Evolutionary conservation across 1,284 basidiomycete species (phyloP), one percentile per base, ranked within the genome.

Genomic region (Sporisorium iseilematis-ciliati): DNA sequence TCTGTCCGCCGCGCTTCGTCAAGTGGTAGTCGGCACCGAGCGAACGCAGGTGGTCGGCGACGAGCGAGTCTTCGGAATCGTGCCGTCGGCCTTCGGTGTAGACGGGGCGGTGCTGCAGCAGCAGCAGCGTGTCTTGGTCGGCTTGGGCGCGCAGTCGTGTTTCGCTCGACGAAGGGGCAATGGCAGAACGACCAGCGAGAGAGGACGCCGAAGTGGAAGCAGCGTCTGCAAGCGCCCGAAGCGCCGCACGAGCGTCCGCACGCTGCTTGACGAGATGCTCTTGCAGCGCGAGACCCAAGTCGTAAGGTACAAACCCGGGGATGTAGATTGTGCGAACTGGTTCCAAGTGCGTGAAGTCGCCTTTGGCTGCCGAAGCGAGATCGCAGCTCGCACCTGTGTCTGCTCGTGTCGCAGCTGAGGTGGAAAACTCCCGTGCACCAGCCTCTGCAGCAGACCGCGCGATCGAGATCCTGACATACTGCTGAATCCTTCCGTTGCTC

Each of bases 11-110:
- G 65, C 97, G 89, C 70, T 91, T 89, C 2, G 95, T 92, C 35
- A 90, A 87, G 42, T 92, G 89, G 83, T 96, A 96, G 82, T 96
- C 93, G 0, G 96, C 95, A 18, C 95, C 94, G 25, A 94, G 88
- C 16, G 87, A 87, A 10, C 88, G 89, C 29, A 97, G 88, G 52
- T 92, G 90, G 41, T 86, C 82, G 40, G 91, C 89, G 81, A 96
- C 93, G 25, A 59, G 41, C 14, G 68, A 45, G 43, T 78, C 66
- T 43, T 89, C 87, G 12, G 91, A 86, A 46, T 89, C 88, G 18
- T 86, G 84, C 12, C 97, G 89, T 29, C 95, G 89, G 4, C 96
- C 96, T 10, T 92, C 90, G 4, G 96, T 99, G 86, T 94, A 99
- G 0, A 97, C 95, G 6, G 96, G 96, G 10, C 91, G 89, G 80